These are phyloP conservation scores for Cupressus sempervirens DNA, from an alignment of 75 land plant species.

Conservation along the genomic window DNA sequence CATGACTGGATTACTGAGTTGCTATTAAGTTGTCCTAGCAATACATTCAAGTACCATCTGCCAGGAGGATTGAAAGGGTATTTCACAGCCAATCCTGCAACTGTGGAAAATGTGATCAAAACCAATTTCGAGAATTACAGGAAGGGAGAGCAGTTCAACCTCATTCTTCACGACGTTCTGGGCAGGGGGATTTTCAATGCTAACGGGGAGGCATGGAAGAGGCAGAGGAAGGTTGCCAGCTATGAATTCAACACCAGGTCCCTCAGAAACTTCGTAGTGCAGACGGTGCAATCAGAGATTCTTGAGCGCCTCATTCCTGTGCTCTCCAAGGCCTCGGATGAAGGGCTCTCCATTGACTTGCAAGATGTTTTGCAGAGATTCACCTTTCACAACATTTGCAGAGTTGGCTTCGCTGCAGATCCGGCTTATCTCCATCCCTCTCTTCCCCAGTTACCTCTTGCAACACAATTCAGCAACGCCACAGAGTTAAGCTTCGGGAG, in stretches of 20 bases:
- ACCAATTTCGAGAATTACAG: constrained; percentile 24
- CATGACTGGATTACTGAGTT: background rate
- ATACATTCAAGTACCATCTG: background rate
- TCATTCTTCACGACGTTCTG: constrained; percentile 15
- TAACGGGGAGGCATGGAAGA: too few species aligned
- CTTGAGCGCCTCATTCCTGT: constrained; percentile 38
- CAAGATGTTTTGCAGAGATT: too few species aligned
- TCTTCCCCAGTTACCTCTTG: constrained; percentile 10
- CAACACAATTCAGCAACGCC: too few species aligned
- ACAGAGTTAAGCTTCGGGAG: too few species aligned
- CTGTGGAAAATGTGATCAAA: constrained; percentile 27
- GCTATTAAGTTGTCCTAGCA: background rate
- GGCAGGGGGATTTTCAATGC: constrained; percentile 3
- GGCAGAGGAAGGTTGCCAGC: too few species aligned
- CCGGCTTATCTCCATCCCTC: constrained; percentile 18
- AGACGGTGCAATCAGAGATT: constrained; percentile 19
- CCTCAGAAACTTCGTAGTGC: background rate
- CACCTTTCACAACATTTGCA: constrained; percentile 30
- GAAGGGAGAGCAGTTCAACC: constrained; percentile 9
- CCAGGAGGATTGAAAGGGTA: too few species aligned
- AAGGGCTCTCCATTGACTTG: background rate
- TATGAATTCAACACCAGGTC: background rate
- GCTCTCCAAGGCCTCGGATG: constrained; percentile 17
- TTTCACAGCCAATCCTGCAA: constrained; percentile 22
- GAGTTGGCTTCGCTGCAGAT: too few species aligned